Evolutionary conservation across 208 protist genomes (phyloP), one percentile per base, ranked within the genome.

Genomic region (Borovskyia barvae): DNA sequence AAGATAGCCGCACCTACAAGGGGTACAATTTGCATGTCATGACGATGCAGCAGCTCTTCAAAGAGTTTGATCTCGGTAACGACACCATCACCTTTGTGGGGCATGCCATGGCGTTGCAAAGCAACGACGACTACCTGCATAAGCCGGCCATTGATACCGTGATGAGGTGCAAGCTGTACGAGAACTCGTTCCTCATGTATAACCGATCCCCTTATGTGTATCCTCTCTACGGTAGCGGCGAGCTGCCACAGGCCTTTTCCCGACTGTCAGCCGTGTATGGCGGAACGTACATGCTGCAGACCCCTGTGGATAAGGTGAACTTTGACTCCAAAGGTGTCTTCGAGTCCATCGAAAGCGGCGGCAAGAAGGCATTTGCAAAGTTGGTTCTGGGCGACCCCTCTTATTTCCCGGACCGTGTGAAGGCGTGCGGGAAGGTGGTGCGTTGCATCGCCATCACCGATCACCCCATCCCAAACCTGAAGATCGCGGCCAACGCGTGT

Each of bases 211-310:
- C 98, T 24, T 99, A 99, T 82, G 93, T 99, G 22, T 99, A 99
- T 78, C 98, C 99, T 8, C 69, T 99, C 12, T 99, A 99, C 76
- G 99, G 99, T 64, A 93, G 99, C 22, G 99, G 99, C 61, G 99
- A 99, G 67, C 80, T 99, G 12, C 98, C 98, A 20, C 98, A 99
- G 80, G 97, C 89, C 32, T 99, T 99, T 89, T 97, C 97, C 2
- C 80, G 93, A 15, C 82, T 97, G 33, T 94, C 85, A 35, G 93
- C 93, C 5, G 91, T 97, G 25, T 94, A 97, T 71, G 93, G 93
- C 59, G 99, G 98, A 73, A 99, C 97, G 2, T 99, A 99, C 80
- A 99, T 99, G 97, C 86, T 99, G 3, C 85, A 98, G 71, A 98
- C 92, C 20, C 87, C 96, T 1, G 88, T 99, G 14, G 95, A 98